Evolutionary conservation across 2,329 filamentous ascomycete genomes (phyloP), one percentile per base, ranked within the genome.

Genomic region (Alternaria triticina): DNA sequence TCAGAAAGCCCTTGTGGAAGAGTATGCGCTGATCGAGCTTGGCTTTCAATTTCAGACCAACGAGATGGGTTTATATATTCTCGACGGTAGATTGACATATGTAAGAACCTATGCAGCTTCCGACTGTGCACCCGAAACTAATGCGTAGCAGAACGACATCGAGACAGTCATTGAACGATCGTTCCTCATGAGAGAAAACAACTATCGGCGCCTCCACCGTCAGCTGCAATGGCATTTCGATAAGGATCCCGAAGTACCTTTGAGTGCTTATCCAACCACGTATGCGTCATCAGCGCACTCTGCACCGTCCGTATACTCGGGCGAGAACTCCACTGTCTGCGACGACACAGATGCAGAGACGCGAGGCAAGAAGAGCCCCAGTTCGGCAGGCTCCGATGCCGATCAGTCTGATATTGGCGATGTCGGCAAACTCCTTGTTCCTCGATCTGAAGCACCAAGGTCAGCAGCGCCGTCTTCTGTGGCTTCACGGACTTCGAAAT

Each of bases 181-280:
- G 0, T 62, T 62, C 6, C 10, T 54, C 3, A 52, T 62, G 13
- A 11, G 46, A 1, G 59, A 62, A 25, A 62, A 52, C 27, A 15
- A 58, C 12, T 12, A 57, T 12, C 54, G 54, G 4, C 22, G 54
- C 12, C 6, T 23, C 4, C 54, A 62, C 43, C 40, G 59, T 0
- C 15, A 46, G n/a, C 54, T 62, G 6, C 47, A 62, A 22, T 51
- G 54, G 28, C 47, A 62, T 4, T 46, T 30, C 13, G 54, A 57
- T 6, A 36, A 57, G 13, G 15, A 12, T 12, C 10, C 45, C 1
- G 7, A 49, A 0, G 17, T 28, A 27, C 20, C 59, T 5, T 8
- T 28, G 0, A 40, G 22, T 28, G n/a, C 25, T 1, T 47, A 36
- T 3, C 43, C 28, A 0, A 13, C 9, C 0, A 27, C 30, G 13